phyloP scores from a whole-genome alignment of 345 rosid species.

The Reutealis trisperma region DNA sequence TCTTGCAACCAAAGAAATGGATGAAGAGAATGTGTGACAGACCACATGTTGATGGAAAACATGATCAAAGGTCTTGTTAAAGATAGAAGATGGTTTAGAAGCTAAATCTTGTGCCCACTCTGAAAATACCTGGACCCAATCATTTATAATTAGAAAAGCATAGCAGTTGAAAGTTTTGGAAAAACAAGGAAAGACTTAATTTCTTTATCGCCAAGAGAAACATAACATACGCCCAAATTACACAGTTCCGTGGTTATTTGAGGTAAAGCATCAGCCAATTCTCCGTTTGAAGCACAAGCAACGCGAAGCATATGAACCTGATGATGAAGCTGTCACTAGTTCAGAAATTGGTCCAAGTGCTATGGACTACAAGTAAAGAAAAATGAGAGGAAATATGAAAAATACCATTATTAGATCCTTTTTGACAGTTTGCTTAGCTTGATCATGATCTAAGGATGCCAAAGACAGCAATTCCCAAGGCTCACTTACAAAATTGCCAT shows the following conservation, averaged over 20 bases:
- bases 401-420: slow-evolving; percentile 77
- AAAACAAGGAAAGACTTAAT: background rate
- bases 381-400: slow-evolving; percentile 14
- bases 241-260: slow-evolving; percentile 68
- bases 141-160: slow-evolving; percentile 17
- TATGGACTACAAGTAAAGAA: slow-evolving; percentile 1
- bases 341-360: slow-evolving; percentile 14
- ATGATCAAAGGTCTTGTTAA: slow-evolving; percentile 66
- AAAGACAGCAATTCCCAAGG: slow-evolving; percentile 51
- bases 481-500: slow-evolving; percentile 39
- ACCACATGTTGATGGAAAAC: slow-evolving; percentile 73
- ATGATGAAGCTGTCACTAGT: slow-evolving; percentile 9
- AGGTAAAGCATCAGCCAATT: slow-evolving; percentile 64
- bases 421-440: slow-evolving; percentile 49
- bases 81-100: slow-evolving; percentile 61
- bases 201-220: slow-evolving; percentile 3
- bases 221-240: slow-evolving; percentile 73
- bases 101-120: slow-evolving; percentile 67
- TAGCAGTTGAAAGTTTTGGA: slow-evolving; percentile 18
- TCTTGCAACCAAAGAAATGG: slow-evolving; percentile 6
- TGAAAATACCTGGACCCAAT: slow-evolving; percentile 64
- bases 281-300: slow-evolving; percentile 77
- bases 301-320: slow-evolving; percentile 89
- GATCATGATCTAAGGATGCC: slow-evolving; percentile 42
- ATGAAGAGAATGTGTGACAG: slow-evolving; percentile 24